Conservation (phyloP, 2,329 filamentous ascomycete genomes). For the Aaosphaeria arxii region DNA sequence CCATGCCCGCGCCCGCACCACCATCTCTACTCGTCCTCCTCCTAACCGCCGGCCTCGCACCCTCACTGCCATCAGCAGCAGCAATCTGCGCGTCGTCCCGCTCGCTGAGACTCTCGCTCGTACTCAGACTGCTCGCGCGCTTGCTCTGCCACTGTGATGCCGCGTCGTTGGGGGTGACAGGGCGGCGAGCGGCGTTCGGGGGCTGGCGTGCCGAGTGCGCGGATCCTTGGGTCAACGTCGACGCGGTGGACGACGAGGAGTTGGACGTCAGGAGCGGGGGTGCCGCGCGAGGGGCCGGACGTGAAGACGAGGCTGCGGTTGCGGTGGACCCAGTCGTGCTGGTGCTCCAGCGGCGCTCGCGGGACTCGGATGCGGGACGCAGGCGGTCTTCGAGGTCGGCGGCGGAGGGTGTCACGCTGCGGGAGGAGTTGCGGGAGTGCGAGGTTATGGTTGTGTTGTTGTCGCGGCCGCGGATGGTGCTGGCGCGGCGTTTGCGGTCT, state of each 20-base stretch:
- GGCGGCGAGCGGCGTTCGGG: slow-evolving; percentile 10
- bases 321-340: slow-evolving; percentile 29
- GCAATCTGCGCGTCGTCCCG: slow-evolving; percentile 4
- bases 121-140: slow-evolving; percentile 31
- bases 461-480: slow-evolving; percentile 24
- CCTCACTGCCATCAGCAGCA: too few species aligned
- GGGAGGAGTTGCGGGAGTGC: slow-evolving; percentile 31
- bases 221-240: slow-evolving; percentile 3
- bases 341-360: slow-evolving; percentile 31
- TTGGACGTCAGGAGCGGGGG: slow-evolving; percentile 1
- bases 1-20: too few species aligned
- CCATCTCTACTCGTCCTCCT: too few species aligned
- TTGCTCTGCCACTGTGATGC: slow-evolving; percentile 27
- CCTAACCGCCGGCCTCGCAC: too few species aligned
- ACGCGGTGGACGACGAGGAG: neutral
- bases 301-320: slow-evolving; percentile 3
- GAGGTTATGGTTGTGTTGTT: slow-evolving; percentile 2
- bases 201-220: slow-evolving; percentile 26
- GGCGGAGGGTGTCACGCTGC: slow-evolving; percentile 31
- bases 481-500: slow-evolving; percentile 27
- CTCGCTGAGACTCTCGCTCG: slow-evolving; percentile 18
- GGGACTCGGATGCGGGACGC: slow-evolving; percentile 10
- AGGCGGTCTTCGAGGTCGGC: slow-evolving; percentile 24
- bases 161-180: slow-evolving; percentile 25
- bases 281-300: slow-evolving; percentile 17